Evolutionary conservation across 139 green algal species (phyloP).

Genomic region (Bryopsis sp.): DNA sequence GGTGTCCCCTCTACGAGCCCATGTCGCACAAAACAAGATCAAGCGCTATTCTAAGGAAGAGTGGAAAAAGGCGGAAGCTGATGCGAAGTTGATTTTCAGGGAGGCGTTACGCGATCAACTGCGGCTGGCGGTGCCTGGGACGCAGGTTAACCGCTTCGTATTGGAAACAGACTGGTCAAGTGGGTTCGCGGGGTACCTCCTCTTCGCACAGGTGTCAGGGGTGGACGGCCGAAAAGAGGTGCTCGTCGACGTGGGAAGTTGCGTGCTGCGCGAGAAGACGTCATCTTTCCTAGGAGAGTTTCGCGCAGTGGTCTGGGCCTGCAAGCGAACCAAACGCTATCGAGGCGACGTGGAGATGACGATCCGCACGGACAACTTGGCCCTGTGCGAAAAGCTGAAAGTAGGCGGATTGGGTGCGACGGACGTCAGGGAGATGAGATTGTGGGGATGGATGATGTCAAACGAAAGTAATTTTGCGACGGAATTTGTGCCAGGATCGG

Average conservation of each 20-base stretch:
- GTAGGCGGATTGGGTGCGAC: no score
- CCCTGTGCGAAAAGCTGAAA: no score
- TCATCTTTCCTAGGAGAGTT: background rate
- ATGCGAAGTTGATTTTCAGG: background rate
- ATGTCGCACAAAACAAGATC: background rate
- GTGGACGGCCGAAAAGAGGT: background rate
- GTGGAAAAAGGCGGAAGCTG: no score
- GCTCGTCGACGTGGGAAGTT: background rate
- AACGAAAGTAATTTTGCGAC: no score
- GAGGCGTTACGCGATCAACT: background rate
- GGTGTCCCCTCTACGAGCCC: background rate
- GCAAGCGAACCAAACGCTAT: background rate
- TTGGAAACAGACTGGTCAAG: background rate
- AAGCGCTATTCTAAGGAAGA: background rate
- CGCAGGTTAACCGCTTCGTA: background rate
- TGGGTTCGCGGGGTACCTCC: background rate
- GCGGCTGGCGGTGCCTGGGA: background rate
- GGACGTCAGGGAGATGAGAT: no score
- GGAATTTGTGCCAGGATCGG: constrained; percentile 15
- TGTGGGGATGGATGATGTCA: no score
- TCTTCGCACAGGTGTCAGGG: background rate
- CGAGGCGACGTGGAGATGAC: background rate
- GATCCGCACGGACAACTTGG: background rate
- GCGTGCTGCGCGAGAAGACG: background rate
- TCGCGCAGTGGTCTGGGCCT: background rate